A percentile compares a stretch with the other conserved stretches of the same genome.
Evolutionary conservation across 1,284 basidiomycete genomes (phyloP).

Genomic region (Sanghuangporus weigelae): DNA sequence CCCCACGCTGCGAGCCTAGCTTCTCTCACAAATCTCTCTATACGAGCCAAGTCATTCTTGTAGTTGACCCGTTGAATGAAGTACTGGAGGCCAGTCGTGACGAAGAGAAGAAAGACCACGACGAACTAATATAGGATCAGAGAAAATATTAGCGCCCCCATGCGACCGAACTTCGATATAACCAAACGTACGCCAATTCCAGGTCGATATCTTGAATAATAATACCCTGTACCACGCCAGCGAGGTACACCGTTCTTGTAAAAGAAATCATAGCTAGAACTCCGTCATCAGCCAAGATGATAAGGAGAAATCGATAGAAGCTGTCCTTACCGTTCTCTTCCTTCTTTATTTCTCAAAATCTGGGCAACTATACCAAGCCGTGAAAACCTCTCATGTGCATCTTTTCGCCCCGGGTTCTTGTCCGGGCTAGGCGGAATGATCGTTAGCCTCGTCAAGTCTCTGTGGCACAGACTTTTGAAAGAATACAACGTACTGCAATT

Average conservation of each 20-base stretch:
- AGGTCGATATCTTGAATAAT: constrained; percentile 89
- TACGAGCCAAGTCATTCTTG: constrained; percentile 61
- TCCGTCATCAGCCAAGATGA: neutral
- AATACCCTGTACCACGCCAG: constrained; percentile 86
- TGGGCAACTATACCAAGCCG: constrained; percentile 80
- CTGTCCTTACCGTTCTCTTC: constrained; percentile 65
- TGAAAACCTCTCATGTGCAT: constrained; percentile 82
- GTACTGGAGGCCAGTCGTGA: constrained; percentile 78
- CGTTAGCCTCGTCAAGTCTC: neutral
- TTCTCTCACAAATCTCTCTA: constrained; percentile 59
- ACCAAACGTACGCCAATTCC: constrained; percentile 62
- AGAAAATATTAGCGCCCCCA: neutral
- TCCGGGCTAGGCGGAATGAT: constrained; percentile 60
- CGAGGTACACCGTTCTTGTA: constrained; percentile 87
- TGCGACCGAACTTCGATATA: neutral
- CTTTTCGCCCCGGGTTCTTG: constrained; percentile 83
- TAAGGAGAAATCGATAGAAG: neutral
- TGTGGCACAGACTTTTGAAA: too few species aligned
- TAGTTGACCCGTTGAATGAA: constrained; percentile 75
- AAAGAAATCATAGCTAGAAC: constrained; percentile 78
- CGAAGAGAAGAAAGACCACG: constrained; percentile 63
- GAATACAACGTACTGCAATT: constrained; percentile 64
- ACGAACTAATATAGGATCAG: constrained; percentile 48
- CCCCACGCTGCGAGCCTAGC: constrained; percentile 76
- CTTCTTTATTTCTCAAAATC: constrained; percentile 74